A percentile compares a stretch with the other conserved stretches of the same genome.
phyloP scores from a whole-genome alignment of 257 asterid species.

The Verbena officinalis region DNA sequence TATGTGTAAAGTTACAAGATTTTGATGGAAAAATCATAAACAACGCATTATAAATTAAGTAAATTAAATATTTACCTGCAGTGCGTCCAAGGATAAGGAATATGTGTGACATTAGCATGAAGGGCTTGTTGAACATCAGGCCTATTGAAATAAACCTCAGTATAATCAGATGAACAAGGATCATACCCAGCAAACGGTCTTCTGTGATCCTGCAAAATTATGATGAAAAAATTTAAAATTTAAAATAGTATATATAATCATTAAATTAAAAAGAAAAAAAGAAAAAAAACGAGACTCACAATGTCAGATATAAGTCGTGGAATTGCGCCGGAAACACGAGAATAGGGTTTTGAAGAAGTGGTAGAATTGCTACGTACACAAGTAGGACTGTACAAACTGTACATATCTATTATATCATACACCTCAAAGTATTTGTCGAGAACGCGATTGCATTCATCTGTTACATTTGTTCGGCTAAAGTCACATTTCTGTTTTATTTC shows the following conservation, averaged over 20 bases:
- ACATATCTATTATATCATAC: constrained; percentile 74
- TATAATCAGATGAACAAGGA: constrained; percentile 62
- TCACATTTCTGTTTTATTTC: constrained; percentile 55
- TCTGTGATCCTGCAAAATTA: constrained; percentile 33
- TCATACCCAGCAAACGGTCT: constrained; percentile 65
- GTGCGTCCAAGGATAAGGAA: constrained; percentile 78
- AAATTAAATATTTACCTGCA: constrained; percentile 64
- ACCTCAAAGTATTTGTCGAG: constrained; percentile 55
- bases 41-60: too few species aligned
- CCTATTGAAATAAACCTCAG: constrained; percentile 55
- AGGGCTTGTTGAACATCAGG: constrained; percentile 80
- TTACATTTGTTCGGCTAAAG: constrained; percentile 37
- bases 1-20: too few species aligned
- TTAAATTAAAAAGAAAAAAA: not conserved
- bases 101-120: constrained; percentile 75
- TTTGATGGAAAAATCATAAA: too few species aligned
- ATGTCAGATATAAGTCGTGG: constrained; percentile 41
- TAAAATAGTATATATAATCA: not conserved
- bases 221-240: too few species aligned
- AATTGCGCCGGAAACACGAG: constrained; percentile 31
- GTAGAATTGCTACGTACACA: constrained; percentile 40
- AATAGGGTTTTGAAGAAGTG: constrained; percentile 16
- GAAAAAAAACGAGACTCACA: constrained; percentile 38
- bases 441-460: constrained; percentile 39
- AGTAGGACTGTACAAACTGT: constrained; percentile 67